Base-by-base conservation (phyloP, 345 rosid species). In the Carallia brachiata region DNA sequence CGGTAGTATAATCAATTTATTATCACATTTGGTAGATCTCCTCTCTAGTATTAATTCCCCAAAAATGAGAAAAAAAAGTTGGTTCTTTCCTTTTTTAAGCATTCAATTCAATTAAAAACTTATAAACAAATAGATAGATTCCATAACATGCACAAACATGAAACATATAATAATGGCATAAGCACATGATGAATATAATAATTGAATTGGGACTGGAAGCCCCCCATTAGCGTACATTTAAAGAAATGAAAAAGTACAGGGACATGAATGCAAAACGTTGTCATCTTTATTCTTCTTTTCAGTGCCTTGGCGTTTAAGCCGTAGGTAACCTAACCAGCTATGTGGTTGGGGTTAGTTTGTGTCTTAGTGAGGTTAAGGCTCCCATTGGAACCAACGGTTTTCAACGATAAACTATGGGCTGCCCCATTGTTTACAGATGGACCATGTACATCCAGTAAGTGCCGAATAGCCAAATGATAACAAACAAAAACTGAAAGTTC, bases 371-470 rank as follows among this genome's bases (percentile, higher is more conserved):
- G 23, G 23, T 47, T 73, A 27, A n/a, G 31, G 27, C 39, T 44
- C 70, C 13, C 61, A 70, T 59, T 67, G 61, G 58, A 58, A 63
- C 73, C 77, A 67, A 75, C 76, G 82, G 80, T 70, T 76, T 82
- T 54, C n/a, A 27, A 23, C 19, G 27, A 27, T 16, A 66, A 81
- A 65, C 85, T 67, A 70, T 76, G 82, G 80, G 76, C 81, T 64
- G 50, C 16, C 48, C 48, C 48, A 0, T 2, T 40, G 48, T 10
- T 40, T 40, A 1, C 15, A 40, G 48, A 40, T 12, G 8, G 47
- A 7, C 4, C 2, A 9, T 8, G 47, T 40, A 39, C 8, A 39
- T 39, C 10, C 44, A 7, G 1, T 39, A 39, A 8, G 10, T 39
- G 7, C 44, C 44, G 7, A 39, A 39, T 39, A 1, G 44, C 44